A percentile compares a stretch with the other conserved stretches of the same genome.
phyloP scores from a whole-genome alignment of 2,329 filamentous ascomycete genomes.

The Hypoxylon sp. region DNA sequence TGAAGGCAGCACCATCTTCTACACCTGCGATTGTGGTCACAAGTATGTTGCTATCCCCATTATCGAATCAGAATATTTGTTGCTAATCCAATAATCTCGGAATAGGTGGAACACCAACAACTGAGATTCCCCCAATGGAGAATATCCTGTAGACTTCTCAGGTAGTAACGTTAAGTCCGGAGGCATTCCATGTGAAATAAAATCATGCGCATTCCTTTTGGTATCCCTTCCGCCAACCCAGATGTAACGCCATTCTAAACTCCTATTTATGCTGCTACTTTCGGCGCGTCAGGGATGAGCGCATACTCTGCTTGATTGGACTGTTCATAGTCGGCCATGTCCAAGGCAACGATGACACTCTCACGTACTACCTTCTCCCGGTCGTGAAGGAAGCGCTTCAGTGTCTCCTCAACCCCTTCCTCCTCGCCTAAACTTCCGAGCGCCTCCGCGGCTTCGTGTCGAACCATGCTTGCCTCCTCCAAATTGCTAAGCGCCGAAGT shows the following conservation, averaged over 20 bases:
- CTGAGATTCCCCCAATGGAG: constrained; percentile 44
- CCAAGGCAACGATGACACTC: constrained; percentile 91
- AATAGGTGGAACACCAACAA: constrained; percentile 60
- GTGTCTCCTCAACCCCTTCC: constrained; percentile 85
- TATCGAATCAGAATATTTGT: background rate
- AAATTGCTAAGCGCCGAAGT: constrained; percentile 79
- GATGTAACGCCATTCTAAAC: constrained; percentile 28
- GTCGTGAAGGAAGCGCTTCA: constrained; percentile 87
- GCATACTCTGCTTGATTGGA: constrained; percentile 90
- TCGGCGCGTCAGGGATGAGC: constrained; percentile 74
- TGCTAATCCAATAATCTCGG: constrained; percentile 18
- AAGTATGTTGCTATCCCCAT: constrained; percentile 64
- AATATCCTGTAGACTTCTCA: constrained; percentile 16
- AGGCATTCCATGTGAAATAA: constrained; percentile 14
- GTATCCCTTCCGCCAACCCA: constrained; percentile 36
- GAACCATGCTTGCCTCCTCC: constrained; percentile 92
- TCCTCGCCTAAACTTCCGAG: constrained; percentile 93
- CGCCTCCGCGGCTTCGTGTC: constrained; percentile 96
- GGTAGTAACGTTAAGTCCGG: constrained; percentile 2
- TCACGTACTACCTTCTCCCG: constrained; percentile 93
- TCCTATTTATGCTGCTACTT: constrained; percentile 47
- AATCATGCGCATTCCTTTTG: constrained; percentile 34
- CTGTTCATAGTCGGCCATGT: constrained; percentile 98
- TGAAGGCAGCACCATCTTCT: constrained; percentile 93
- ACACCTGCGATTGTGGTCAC: constrained; percentile 84